A percentile compares a stretch with the other conserved stretches of the same genome.
These are phyloP conservation scores for Globisporangium nagaii DNA, from an alignment of 352 stramenopile genomes.

Conservation along the genomic window DNA sequence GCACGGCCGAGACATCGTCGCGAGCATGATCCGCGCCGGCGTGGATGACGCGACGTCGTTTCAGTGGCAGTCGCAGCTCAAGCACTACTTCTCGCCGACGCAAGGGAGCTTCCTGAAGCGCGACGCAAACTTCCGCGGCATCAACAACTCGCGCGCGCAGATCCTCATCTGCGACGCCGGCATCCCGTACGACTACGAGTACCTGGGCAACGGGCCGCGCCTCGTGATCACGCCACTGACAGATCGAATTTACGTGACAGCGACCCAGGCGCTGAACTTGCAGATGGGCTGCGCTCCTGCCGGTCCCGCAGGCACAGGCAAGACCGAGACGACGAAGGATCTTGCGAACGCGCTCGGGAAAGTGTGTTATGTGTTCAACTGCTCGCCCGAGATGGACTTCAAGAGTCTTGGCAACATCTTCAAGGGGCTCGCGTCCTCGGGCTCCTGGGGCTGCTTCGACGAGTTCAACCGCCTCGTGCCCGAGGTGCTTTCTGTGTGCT, in stretches of 20 bases:
- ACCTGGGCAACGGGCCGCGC: conserved; percentile 92
- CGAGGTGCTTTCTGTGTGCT: conserved; percentile 92
- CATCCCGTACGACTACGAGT: conserved; percentile 96
- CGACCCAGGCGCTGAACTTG: conserved; percentile 93
- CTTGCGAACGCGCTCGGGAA: conserved; percentile 92
- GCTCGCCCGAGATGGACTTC: conserved; percentile 96
- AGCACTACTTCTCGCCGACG: conserved; percentile 91
- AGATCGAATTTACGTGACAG: conserved; percentile 96
- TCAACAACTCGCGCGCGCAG: conserved; percentile 71
- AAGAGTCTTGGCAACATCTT: conserved; percentile 96
- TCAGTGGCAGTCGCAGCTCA: conserved; percentile 95
- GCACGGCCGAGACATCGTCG: conserved; percentile 93
- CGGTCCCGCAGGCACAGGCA: conserved; percentile 87
- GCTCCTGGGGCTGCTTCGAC: conserved; percentile 96
- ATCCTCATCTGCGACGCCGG: conserved; percentile 92
- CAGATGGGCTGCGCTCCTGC: conserved; percentile 82
- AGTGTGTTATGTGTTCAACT: conserved; percentile 95
- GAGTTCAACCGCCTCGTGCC: conserved; percentile 95
- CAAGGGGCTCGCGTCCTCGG: conserved; percentile 92
- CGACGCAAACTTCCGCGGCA: conserved; percentile 84
- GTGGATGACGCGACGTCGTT: conserved; percentile 85
- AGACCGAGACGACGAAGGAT: conserved; percentile 96
- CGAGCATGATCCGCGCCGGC: conserved; percentile 91
- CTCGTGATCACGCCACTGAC: conserved; percentile 95
- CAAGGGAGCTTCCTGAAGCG: conserved; percentile 88